Base-by-base conservation (phyloP, 2,329 filamentous ascomycete genomes). In the Colletotrichum zoysiae region DNA sequence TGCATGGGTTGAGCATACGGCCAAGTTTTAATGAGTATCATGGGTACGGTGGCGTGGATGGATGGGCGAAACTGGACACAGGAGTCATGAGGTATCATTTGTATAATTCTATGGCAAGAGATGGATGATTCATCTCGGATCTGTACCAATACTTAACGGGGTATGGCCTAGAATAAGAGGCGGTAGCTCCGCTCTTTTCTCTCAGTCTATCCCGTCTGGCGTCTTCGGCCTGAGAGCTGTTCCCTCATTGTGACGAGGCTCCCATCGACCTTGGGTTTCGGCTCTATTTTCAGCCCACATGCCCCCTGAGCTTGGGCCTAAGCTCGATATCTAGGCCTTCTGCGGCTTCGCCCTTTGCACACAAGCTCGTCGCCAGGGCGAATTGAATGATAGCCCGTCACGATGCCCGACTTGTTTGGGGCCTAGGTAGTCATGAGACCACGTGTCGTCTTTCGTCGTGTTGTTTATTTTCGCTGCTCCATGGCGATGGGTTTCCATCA, bases 401-500 rank as follows among this genome's bases (percentile, higher is more conserved):
- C 33, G n/a, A 40, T 50, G 40, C 18, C 20, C 20, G 38, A 16
- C 26, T 11, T 5, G 30, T n/a, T 50, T n/a, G 14, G n/a, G 20
- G 30, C 40, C 42, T 40, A 30, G 30, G 30, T 30, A 30, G 42
- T 66, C 38, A 14, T 18, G 38, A 14, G 56, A 40, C 35, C 56
- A 58, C 56, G 38, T 42, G 20, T 58, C 38, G 20, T 40, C 20
- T 23, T 23, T 60, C 48, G 53, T 60, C 9, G 20, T 38, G 20
- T 44, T 46, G 18, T 65, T 38, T 9, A 12, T 30, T n/a, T 53
- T 26, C 6, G 50, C 26, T 46, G 2, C 50, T 44, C 35, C 23
- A 30, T 40, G 35, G 60, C 60, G 11, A 63, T 23, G 35, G 56
- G 7, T 48, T 3, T 35, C 44, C 20, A 59, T 88, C 83, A 90